Evolutionary conservation across 1,139 yeast species (phyloP).

Genomic region (Candida sp.): DNA sequence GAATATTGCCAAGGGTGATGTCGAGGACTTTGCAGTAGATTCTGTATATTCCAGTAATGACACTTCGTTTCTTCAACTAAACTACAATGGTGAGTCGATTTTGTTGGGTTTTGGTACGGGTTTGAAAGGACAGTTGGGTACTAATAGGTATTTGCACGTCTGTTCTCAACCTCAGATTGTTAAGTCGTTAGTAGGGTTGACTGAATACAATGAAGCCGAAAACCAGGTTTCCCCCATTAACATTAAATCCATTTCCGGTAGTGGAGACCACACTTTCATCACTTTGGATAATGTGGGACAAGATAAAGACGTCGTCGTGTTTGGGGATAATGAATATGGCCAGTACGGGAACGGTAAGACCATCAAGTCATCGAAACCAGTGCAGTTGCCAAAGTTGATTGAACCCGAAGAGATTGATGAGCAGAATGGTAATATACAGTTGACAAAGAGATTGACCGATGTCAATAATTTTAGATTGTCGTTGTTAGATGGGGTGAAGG

Average conservation of each 20-base stretch:
- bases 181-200: conserved; percentile 44
- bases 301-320: conserved; percentile 57
- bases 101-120: conserved; percentile 81
- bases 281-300: conserved; percentile 47
- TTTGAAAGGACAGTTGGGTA: conserved; percentile 83
- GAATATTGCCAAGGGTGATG: conserved; percentile 24
- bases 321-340: conserved; percentile 84
- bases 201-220: conserved; percentile 36
- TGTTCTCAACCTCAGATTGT: conserved; percentile 64
- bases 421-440: conserved; percentile 13
- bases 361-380: conserved; percentile 57
- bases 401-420: conserved; percentile 46
- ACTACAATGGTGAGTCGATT: conserved; percentile 19
- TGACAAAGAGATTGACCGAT: conserved; percentile 29
- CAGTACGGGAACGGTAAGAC: conserved; percentile 84
- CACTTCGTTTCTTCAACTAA: conserved; percentile 55
- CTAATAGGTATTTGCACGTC: conserved; percentile 74
- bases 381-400: conserved; percentile 48
- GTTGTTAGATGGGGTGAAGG: conserved; percentile 26
- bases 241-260: conserved; percentile 53
- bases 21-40: conserved; percentile 37
- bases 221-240: conserved; percentile 37
- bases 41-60: conserved; percentile 67
- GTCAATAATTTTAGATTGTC: conserved; percentile 45
- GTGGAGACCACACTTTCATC: conserved; percentile 64